Evolutionary conservation across 2,329 filamentous ascomycete species (phyloP).

Genomic region (Arthrobotrys conoides): DNA sequence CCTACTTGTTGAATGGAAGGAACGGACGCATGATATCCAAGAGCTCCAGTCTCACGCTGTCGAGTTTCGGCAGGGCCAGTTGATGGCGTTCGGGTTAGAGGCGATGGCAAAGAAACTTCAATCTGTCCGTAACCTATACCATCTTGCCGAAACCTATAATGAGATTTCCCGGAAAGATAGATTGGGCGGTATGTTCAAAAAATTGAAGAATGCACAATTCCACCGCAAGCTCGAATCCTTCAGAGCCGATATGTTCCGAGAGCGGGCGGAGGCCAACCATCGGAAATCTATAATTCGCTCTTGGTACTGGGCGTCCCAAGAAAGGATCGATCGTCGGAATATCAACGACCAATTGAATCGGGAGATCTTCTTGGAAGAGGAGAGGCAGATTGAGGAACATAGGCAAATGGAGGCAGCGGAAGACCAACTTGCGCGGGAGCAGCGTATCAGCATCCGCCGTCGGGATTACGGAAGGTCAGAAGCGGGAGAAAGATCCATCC

Average conservation of each 20-base stretch:
- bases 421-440: slow-evolving; percentile 39
- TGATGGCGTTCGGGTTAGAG: slow-evolving; percentile 17
- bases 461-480: slow-evolving; percentile 16
- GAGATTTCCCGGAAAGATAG: slow-evolving; percentile 57
- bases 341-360: slow-evolving; percentile 48
- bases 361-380: slow-evolving; percentile 43
- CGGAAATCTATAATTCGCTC: slow-evolving; percentile 40
- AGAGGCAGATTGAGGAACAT: slow-evolving; percentile 36
- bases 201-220: slow-evolving; percentile 46
- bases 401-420: slow-evolving; percentile 23
- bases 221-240: slow-evolving; percentile 46
- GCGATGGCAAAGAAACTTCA: slow-evolving; percentile 41
- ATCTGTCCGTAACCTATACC: slow-evolving; percentile 41
- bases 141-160: slow-evolving; percentile 57
- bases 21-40: slow-evolving; percentile 7
- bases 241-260: slow-evolving; percentile 47
- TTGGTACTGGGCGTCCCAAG: slow-evolving; percentile 43
- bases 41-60: slow-evolving; percentile 36
- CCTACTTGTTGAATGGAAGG: slow-evolving; percentile 39
- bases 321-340: slow-evolving; percentile 44
- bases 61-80: slow-evolving; percentile 35
- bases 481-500: slow-evolving; percentile 35
- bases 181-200: slow-evolving; percentile 36
- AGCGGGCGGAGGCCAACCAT: slow-evolving; percentile 44
- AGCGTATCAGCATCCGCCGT: slow-evolving; percentile 4